Evolutionary conservation across 331 rosid genomes (phyloP), one percentile per base, ranked within the genome.

Genomic region (Ulmus americana): DNA sequence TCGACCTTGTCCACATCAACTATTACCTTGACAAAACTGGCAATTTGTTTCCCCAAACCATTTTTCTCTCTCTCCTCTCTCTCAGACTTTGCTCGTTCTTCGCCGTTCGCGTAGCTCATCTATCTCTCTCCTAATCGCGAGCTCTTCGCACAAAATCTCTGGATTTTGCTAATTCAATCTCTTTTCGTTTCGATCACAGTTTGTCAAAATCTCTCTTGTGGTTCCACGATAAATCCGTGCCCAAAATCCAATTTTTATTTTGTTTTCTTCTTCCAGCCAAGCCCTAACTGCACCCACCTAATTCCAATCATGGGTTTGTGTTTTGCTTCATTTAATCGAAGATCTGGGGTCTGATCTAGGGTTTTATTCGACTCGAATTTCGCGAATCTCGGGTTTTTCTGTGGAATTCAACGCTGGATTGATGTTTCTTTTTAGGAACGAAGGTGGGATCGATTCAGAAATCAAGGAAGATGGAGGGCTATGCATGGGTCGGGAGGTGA

Each of bases 401-500:
- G 75, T 56, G 63, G 82, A 78, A 71, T 83, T 82, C 74, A 79
- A 71, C 80, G 80, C 76, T 84, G 96, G 76, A 89, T 92, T 89
- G 95, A 92, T 92, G 98, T 82, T 92, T 82, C 86, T 77, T 76
- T 76, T 83, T 69, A 74, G 78, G 90, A 76, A 70, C 70, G 88
- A 78, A 61, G 76, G 52, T 74, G 79, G 88, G 89, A 80, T 91
- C 86, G 84, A 86, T 76, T 76, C 68, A 76, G 77, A 71, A 73
- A 47, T 74, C 67, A 77, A 81, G 76, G 77, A 77, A 56, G 82
- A 88, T 92, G 98, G 89, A 75, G 86, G 96, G 92, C 77, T 86
- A 86, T 92, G 91, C 92, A 83, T 89, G 98, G 88, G 83, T 82
- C 68, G 74, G 86, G 82, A 77, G 78, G 83, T 92, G 95, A 92